Evolutionary conservation across 176 grass and related monocot genomes (phyloP).

Genomic region (Hordeum marinum): DNA sequence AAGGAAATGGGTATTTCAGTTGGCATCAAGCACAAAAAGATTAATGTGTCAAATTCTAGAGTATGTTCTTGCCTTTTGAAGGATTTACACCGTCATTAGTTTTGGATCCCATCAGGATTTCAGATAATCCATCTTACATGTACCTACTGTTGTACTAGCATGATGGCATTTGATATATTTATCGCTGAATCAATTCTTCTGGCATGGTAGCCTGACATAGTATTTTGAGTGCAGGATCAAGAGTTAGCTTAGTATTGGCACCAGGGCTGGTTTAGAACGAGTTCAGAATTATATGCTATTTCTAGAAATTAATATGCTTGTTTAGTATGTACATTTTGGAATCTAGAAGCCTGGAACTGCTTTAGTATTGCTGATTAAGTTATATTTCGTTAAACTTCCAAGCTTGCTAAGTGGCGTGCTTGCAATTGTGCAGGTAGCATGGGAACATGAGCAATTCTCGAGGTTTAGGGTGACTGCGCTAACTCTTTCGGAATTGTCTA

Average conservation of each 20-base stretch:
- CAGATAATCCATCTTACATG: not conserved
- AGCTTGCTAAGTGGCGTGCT: not conserved
- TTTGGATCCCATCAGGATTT: not conserved
- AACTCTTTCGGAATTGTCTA: slow-evolving; percentile 83
- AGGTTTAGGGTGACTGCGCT: slow-evolving; percentile 95
- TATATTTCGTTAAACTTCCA: not conserved
- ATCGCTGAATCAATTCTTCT: not conserved
- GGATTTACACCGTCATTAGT: not conserved
- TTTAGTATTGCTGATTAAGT: slow-evolving; percentile 7
- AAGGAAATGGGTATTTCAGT: slow-evolving; percentile 80
- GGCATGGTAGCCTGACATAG: not conserved
- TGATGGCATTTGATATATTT: not conserved
- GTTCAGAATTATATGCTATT: not conserved
- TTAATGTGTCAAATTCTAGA: slow-evolving; percentile 91
- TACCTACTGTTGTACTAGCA: not conserved
- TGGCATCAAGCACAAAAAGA: slow-evolving; percentile 97
- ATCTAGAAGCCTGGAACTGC: not conserved
- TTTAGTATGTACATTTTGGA: slow-evolving; percentile 17
- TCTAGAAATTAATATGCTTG: not conserved
- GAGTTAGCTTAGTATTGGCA: not conserved
- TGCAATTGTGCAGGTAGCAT: slow-evolving; percentile 74
- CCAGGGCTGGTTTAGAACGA: not conserved
- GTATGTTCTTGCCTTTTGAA: slow-evolving; percentile 48
- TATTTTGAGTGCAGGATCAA: slow-evolving; percentile 9
- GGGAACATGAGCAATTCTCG: slow-evolving; percentile 99